phyloP scores from a whole-genome alignment of 345 rosid species.

The Ailanthus altissimus region DNA sequence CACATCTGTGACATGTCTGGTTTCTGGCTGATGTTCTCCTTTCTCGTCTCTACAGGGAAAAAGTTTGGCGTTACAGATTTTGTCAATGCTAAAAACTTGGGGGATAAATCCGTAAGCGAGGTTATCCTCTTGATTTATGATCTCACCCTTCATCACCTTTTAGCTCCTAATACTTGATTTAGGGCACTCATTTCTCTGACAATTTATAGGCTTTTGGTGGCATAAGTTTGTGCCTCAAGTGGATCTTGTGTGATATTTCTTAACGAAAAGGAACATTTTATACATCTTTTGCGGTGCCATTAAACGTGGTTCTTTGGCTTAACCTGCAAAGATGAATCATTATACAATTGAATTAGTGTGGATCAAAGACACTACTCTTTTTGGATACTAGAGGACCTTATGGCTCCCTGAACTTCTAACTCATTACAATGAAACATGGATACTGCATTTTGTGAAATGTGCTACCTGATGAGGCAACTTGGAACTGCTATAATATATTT shows the following conservation, averaged over 20 bases:
- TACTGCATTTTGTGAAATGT: neutral
- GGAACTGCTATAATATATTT: too few species aligned
- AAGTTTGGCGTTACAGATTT: slow-evolving; percentile 80
- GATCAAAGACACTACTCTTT: neutral
- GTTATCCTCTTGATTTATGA: slow-evolving; percentile 29
- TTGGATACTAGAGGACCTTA: neutral
- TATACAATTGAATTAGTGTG: neutral
- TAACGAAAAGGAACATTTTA: too few species aligned
- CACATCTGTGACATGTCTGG: neutral
- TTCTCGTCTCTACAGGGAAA: slow-evolving; percentile 41
- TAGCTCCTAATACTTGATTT: neutral
- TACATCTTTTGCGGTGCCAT: neutral
- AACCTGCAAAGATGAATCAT: too few species aligned
- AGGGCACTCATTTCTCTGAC: neutral
- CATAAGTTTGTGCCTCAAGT: neutral
- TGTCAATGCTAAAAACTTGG: slow-evolving; percentile 49
- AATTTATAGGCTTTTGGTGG: neutral
- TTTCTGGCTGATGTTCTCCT: slow-evolving; percentile 12
- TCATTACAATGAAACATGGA: neutral
- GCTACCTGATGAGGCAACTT: too few species aligned
- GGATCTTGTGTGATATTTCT: neutral
- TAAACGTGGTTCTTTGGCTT: neutral
- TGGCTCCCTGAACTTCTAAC: neutral
- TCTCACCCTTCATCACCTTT: neutral
- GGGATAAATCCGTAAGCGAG: slow-evolving; percentile 60